A percentile compares a stretch with the other conserved stretches of the same genome.
Evolutionary conservation across 2,329 filamentous ascomycete genomes (phyloP).

Genomic region (Pseudonectria foliicola): DNA sequence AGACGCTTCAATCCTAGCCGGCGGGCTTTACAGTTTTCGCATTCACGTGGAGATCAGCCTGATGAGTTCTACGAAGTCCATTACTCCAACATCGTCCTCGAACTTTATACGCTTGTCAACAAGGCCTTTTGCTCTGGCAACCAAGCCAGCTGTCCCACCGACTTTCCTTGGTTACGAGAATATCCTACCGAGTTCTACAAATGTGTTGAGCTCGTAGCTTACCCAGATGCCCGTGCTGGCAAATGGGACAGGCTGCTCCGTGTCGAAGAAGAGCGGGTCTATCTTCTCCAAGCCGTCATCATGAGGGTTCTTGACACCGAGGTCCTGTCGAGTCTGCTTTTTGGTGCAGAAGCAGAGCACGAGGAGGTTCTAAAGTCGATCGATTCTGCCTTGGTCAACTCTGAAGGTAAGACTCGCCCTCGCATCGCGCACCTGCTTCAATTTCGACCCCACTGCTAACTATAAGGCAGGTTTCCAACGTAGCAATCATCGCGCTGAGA

Average conservation of each 20-base stretch:
- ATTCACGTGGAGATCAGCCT: conserved; percentile 7
- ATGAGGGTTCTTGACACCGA: conserved; percentile 20
- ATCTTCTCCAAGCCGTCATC: conserved; percentile 23
- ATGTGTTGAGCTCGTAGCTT: conserved; percentile 21
- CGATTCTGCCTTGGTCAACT: conserved; percentile 17
- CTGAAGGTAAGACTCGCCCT: conserved; percentile 20
- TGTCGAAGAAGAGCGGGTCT: conserved; percentile 14
- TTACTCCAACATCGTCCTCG: conserved; percentile 14
- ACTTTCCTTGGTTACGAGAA: conserved; percentile 18
- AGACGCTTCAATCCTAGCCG: conserved; percentile 10
- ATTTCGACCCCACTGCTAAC: not conserved
- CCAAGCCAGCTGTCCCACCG: not conserved
- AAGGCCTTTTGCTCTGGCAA: conserved; percentile 12
- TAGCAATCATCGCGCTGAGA: conserved; percentile 18
- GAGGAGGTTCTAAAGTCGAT: conserved; percentile 12
- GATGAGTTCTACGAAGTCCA: conserved; percentile 17
- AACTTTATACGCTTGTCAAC: conserved; percentile 17
- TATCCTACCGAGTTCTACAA: conserved; percentile 17
- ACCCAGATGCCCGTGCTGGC: conserved; percentile 15
- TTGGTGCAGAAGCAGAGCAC: conserved; percentile 24
- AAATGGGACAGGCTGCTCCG: conserved; percentile 24
- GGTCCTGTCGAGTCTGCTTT: conserved; percentile 24
- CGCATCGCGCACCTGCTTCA: not conserved
- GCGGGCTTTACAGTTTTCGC: conserved; percentile 11
- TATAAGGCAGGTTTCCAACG: conserved; percentile 23